Conservation (phyloP, 2,329 filamentous ascomycete genomes). For the Allantophomopsis cytisporea region DNA sequence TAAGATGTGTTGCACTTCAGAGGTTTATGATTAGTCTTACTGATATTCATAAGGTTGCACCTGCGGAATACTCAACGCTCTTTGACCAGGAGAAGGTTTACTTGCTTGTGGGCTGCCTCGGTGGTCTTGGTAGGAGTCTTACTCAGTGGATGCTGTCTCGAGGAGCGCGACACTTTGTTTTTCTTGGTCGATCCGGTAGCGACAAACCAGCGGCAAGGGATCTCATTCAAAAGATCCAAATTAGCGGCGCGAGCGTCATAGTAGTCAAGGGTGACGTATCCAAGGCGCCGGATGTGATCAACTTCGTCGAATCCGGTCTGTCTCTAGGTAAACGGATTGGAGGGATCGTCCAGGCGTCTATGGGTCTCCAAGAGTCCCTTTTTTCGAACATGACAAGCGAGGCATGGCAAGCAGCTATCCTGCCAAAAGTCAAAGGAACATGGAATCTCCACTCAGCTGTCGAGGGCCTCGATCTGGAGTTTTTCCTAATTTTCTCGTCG, state of each 20-base stretch:
- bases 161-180: conserved; percentile 15
- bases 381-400: conserved; percentile 24
- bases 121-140: conserved; percentile 13
- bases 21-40: too few relatives aligned
- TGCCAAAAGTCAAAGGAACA: conserved; percentile 1
- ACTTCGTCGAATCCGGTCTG: too few relatives aligned
- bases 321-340: conserved; percentile 24
- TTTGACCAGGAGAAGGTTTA: too few relatives aligned
- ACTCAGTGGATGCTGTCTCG: conserved; percentile 11
- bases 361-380: conserved; percentile 20
- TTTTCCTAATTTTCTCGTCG: conserved; percentile 23
- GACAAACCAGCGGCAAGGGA: neutral
- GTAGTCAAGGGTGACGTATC: conserved; percentile 33
- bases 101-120: conserved; percentile 10
- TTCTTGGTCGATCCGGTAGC: conserved; percentile 11
- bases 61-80: too few relatives aligned
- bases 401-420: too few relatives aligned
- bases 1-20: too few relatives aligned
- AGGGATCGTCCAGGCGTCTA: conserved; percentile 31
- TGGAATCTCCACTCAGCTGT: conserved; percentile 2
- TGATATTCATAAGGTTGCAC: too few relatives aligned
- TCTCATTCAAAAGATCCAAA: neutral
- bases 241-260: conserved; percentile 24
- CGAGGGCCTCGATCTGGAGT: conserved; percentile 21
- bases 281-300: conserved; percentile 13